Conservation (phyloP, 805 yeast genomes). For the Ogataea allantospora region DNA sequence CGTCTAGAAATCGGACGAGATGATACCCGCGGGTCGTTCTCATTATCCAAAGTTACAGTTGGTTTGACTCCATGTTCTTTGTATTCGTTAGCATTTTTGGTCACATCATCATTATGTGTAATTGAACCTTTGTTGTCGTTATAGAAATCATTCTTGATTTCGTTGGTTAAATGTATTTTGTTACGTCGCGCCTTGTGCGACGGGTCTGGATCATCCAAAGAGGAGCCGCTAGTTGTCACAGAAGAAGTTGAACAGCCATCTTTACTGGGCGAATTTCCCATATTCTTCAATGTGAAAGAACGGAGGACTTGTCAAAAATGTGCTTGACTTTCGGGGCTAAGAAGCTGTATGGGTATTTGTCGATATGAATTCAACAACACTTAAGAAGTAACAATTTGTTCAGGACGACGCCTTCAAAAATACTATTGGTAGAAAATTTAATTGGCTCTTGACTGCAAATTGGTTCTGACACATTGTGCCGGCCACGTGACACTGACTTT, state of each 20-base stretch:
- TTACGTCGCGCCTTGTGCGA: constrained; percentile 31
- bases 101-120: constrained; percentile 2
- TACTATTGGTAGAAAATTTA: constrained; percentile 3
- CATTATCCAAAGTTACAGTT: background rate
- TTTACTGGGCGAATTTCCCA: constrained; percentile 41
- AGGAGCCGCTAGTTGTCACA: constrained; percentile 24
- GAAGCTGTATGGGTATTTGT: background rate
- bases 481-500: background rate
- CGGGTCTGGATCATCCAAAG: constrained; percentile 36
- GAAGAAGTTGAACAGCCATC: constrained; percentile 38
- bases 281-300: constrained; percentile 14
- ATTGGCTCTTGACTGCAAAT: constrained; percentile 1
- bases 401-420: constrained; percentile 11
- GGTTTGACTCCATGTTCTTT: background rate
- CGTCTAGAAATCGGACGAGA: constrained; percentile 1
- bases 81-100: background rate
- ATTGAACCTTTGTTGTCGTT: constrained; percentile 11
- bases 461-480: background rate
- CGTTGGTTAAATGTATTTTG: constrained; percentile 11
- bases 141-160: constrained; percentile 12
- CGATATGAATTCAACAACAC: constrained; percentile 1
- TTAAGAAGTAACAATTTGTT: background rate
- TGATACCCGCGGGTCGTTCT: background rate
- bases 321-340: background rate
- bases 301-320: constrained; percentile 2